Evolutionary conservation across 306 rosid species (phyloP), one percentile per base, ranked within the genome.

Genomic region (Glycyrrhiza uralensis): DNA sequence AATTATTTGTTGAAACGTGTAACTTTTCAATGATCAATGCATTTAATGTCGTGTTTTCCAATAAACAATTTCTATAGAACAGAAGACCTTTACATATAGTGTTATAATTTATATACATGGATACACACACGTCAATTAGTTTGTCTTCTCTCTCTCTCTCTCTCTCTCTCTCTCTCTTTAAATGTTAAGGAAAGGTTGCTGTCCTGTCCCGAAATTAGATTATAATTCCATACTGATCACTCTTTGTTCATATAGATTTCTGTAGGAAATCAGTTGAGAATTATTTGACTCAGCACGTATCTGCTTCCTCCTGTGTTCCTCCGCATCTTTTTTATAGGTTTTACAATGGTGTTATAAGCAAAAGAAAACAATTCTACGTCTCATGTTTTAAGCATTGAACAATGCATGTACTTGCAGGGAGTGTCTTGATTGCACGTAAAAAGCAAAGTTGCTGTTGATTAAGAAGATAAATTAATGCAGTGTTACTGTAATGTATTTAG

Each of bases 41-140:
- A 59, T 35, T 59, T 10, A 35, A 59, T 59, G 46, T 28, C 46
- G 35, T 60, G 28, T 44, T 35, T 60, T n/a, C 18, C 29, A 11
- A 39, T 60, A 33, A 60, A 60, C 46, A 33, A 60, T 60, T 60
- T 60, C 45, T n/a, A n/a, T n/a, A n/a, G n/a, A n/a, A n/a, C n/a
- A n/a, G n/a, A 33, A 24, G 47, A 60, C 28, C 7, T 14, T 35
- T 35, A 35, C 41, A n/a, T n/a, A n/a, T n/a, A n/a, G n/a, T n/a
- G n/a, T n/a, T n/a, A n/a, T n/a, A n/a, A n/a, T n/a, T n/a, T 35
- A 44, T 15, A 44, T 6, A 44, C 1, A 8, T 24, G 3, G 3
- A 39, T 13, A 22, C 38, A 9, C 29, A n/a, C 59, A 62, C 58
- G 67, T 33, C 52, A 74, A 38, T 68, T 29, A 50, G 30, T 62